Conservation (phyloP, 1,284 basidiomycete species). For the Vanrija humicola region DNA sequence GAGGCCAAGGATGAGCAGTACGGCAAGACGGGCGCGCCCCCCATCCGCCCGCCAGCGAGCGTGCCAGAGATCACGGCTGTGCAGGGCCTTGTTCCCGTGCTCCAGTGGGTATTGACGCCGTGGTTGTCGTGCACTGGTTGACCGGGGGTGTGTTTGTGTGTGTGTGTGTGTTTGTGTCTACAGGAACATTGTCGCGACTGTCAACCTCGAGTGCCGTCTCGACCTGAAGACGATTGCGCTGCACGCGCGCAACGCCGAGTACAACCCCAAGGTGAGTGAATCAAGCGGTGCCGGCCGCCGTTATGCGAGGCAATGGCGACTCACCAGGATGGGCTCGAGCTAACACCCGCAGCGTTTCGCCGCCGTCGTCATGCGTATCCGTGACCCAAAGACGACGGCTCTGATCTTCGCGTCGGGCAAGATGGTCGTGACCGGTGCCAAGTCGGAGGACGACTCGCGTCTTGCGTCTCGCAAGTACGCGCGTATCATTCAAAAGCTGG, state of each 20-base stretch:
- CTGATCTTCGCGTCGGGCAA: slow-evolving; percentile 99
- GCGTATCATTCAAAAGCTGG: slow-evolving; percentile 98
- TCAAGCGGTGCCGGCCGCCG: too few species aligned
- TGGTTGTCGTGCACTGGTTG: not conserved
- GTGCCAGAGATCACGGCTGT: slow-evolving; percentile 78
- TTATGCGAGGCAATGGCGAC: not conserved
- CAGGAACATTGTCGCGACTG: slow-evolving; percentile 96
- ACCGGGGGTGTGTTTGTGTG: not conserved
- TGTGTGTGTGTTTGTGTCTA: not conserved
- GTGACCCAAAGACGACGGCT: slow-evolving; percentile 98
- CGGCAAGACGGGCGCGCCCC: slow-evolving; percentile 16
- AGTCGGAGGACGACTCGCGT: slow-evolving; percentile 96
- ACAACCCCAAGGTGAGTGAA: slow-evolving; percentile 92
- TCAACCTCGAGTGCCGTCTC: slow-evolving; percentile 94
- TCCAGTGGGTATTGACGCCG: slow-evolving; percentile 58
- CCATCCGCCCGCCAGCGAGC: slow-evolving; percentile 23
- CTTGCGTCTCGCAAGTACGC: slow-evolving; percentile 98
- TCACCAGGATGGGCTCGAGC: too few species aligned
- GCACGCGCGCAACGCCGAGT: slow-evolving; percentile 97
- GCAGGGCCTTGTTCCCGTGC: slow-evolving; percentile 87
- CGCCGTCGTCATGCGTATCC: slow-evolving; percentile 99
- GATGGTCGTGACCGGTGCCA: slow-evolving; percentile 99
- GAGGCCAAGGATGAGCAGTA: slow-evolving; percentile 10
- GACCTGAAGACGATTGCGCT: slow-evolving; percentile 98
- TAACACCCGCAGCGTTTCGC: slow-evolving; percentile 87